Base-by-base conservation (phyloP, 2,329 filamentous ascomycete species). In the Xylaria sp. region DNA sequence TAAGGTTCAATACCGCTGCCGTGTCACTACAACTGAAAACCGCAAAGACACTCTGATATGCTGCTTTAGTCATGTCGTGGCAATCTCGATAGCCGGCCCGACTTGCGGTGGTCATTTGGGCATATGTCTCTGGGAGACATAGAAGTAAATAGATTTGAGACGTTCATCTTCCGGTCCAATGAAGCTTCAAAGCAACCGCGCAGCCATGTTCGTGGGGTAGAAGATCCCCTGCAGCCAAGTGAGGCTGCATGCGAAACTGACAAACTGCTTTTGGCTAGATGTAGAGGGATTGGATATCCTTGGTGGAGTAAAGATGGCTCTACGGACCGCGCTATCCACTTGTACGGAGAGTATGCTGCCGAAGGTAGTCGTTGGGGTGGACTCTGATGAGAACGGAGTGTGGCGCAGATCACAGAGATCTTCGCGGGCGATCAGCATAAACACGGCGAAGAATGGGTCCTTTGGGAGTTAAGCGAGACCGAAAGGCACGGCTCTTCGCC, bases 271-370 rank as follows among this genome's bases (percentile, higher is more conserved):
- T 41, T 30, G 34, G 30, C 23, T 34, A 25, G 50, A 43, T 32
- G 32, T 45, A 65, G 15, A 55, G 48, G 46, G 45, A 61, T 53
- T 46, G 23, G 25, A n/a, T 53, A 23, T 52, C 28, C 52, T 62
- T 55, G 48, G 56, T 41, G 25, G 59, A 45, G 48, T 39, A 10
- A 65, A 36, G 56, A 30, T 70, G 69, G 66, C 53, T 65, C 28
- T 53, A 48, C 69, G 63, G 67, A 60, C 67, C 63, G 67, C 53
- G 12, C 46, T 66, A 61, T 57, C 65, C 56, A 69, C 59, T 45
- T 60, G 48, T 62, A 65, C 69, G 69, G 71, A 72, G 69, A 70
- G 41, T 56, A 66, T 70, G 60, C 60, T 68, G 63, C 71, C 71
- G 69, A 68, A 23, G 59, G 65, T 61, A 57, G 65, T 70, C 61